A percentile compares a stretch with the other conserved stretches of the same genome.
phyloP scores from a whole-genome alignment of 2,329 filamentous ascomycete species.

The Curvularia hawaiiensis region DNA sequence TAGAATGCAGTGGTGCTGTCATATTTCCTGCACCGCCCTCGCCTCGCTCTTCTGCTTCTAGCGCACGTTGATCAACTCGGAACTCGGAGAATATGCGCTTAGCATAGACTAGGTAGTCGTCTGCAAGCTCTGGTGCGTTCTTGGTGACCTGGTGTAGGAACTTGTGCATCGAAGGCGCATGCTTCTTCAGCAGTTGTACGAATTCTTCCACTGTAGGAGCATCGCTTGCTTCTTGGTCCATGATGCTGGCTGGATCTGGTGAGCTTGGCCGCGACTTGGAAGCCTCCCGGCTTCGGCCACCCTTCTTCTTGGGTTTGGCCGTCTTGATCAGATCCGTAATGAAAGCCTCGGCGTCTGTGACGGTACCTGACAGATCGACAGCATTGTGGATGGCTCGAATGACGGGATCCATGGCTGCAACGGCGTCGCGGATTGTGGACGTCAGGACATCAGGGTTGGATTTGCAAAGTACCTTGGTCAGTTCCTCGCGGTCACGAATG shows the following conservation, averaged over 20 bases:
- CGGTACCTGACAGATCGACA: constrained; percentile 71
- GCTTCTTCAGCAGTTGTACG: constrained; percentile 67
- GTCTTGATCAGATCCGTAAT: constrained; percentile 71
- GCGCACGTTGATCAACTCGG: constrained; percentile 35
- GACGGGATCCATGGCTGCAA: constrained; percentile 74
- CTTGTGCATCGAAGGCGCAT: constrained; percentile 67
- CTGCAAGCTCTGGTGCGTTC: constrained; percentile 69
- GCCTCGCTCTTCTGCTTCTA: constrained; percentile 26
- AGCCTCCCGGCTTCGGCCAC: constrained; percentile 30
- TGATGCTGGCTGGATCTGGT: constrained; percentile 29
- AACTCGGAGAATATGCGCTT: constrained; percentile 65
- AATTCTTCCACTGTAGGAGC: constrained; percentile 72
- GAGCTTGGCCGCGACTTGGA: constrained; percentile 31
- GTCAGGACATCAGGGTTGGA: constrained; percentile 76
- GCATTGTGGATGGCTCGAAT: constrained; percentile 73
- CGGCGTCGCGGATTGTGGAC: constrained; percentile 65
- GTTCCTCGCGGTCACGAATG: constrained; percentile 73
- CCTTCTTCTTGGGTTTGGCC: constrained; percentile 48
- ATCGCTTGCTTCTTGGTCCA: constrained; percentile 28
- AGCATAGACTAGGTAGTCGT: constrained; percentile 66
- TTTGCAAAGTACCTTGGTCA: constrained; percentile 69
- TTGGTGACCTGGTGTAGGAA: constrained; percentile 73
- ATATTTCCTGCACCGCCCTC: constrained; percentile 50
- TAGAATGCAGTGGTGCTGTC: constrained; percentile 47
- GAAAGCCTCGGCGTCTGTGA: constrained; percentile 71